Percentiles rank a stretch among this genome's conserved stretches.
Conservation (phyloP, 768 basidiomycete genomes). For the Psilocybe cubensis region DNA sequence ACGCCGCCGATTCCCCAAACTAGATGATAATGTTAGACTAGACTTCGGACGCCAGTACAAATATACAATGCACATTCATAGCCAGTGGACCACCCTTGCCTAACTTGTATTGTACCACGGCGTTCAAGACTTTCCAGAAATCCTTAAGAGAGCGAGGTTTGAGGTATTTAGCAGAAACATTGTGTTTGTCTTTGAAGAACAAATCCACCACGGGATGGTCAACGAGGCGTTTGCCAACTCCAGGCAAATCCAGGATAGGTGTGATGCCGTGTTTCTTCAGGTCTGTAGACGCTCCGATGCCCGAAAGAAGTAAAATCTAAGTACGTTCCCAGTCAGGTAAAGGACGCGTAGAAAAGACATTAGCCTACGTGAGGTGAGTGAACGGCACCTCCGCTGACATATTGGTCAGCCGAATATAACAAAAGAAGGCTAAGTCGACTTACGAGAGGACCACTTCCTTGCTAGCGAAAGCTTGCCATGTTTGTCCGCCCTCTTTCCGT, state of each 20-base stretch:
- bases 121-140: conserved; percentile 29
- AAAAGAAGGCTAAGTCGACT: conserved; percentile 21
- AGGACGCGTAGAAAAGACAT: not conserved
- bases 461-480: conserved; percentile 49
- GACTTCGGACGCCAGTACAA: not conserved
- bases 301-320: conserved; percentile 73
- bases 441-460: conserved; percentile 69
- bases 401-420: not conserved
- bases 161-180: conserved; percentile 46
- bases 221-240: conserved; percentile 73
- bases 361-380: conserved; percentile 16
- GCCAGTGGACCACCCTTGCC: conserved; percentile 52
- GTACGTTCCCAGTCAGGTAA: not conserved
- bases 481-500: conserved; percentile 34
- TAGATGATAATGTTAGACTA: conserved; percentile 12
- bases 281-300: conserved; percentile 69
- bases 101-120: conserved; percentile 44
- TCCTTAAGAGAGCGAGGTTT: conserved; percentile 27
- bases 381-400: conserved; percentile 26
- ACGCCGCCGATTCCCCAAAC: conserved; percentile 54
- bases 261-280: conserved; percentile 56
- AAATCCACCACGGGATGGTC: conserved; percentile 67
- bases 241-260: conserved; percentile 63
- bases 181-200: conserved; percentile 53
- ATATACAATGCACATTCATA: conserved; percentile 45